Conservation (phyloP, 176 grass and related monocot genomes). For the Poa pratensis region DNA sequence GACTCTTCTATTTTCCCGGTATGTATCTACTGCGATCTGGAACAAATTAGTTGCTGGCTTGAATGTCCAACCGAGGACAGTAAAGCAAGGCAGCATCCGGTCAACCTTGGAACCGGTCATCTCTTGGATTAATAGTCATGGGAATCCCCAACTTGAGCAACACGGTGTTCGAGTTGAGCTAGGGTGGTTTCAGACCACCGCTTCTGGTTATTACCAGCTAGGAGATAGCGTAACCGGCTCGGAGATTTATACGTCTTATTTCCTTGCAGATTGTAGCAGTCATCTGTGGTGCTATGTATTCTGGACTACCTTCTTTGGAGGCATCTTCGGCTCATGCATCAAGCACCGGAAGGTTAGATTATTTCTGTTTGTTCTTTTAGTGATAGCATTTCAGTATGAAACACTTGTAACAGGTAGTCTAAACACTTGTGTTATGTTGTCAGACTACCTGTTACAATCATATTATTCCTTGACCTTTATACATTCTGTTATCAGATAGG, state of each 20-base stretch:
- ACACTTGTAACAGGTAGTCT: no score
- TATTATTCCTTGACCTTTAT: background rate
- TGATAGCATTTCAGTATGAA: no score
- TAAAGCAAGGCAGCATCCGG: slow-evolving; percentile 60
- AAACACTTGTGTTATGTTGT: background rate
- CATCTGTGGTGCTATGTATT: no score
- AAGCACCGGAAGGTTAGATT: no score
- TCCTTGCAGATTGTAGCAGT: no score
- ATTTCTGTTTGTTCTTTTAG: no score
- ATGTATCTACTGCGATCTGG: slow-evolving; percentile 92
- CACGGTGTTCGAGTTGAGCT: slow-evolving; percentile 86
- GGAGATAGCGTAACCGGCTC: no score
- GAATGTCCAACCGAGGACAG: slow-evolving; percentile 89
- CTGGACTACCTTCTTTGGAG: no score
- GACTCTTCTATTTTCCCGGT: slow-evolving; percentile 56
- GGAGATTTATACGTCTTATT: no score
- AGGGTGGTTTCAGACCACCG: slow-evolving; percentile 92
- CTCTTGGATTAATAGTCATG: slow-evolving; percentile 79
- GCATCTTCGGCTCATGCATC: no score
- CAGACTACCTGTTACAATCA: background rate
- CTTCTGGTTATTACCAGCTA: slow-evolving; percentile 95
- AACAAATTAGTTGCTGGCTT: slow-evolving; percentile 92
- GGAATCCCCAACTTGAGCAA: slow-evolving; percentile 78
- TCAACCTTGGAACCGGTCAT: slow-evolving; percentile 65
- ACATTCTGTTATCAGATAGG: background rate